Evolutionary conservation across 805 yeast species (phyloP), one percentile per base, ranked within the genome.

Genomic region (Brettanomyces sp.): DNA sequence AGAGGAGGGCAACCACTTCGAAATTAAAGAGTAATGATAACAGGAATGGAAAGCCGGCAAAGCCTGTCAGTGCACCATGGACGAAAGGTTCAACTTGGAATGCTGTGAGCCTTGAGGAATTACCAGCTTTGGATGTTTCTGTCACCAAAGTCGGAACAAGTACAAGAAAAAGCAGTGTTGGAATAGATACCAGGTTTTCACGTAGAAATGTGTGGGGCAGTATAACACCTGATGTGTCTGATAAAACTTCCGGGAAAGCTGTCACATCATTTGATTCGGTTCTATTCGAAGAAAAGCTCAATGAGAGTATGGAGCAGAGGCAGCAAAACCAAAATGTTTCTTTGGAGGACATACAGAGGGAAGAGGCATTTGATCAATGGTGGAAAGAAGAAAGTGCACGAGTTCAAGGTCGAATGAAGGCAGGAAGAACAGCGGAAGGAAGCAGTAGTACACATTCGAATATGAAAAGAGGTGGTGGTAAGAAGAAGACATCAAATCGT

Each of bases 351-450:
- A 74, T 84, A 41, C 82, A 81, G 57, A 82, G 81, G 52, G 96
- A 89, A 51, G 86, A 85, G 56, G 88, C 82, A 57, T 89, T 89
- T 67, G 89, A 82, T 28, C 73, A 67, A 49, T 89, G 96, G 96
- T 89, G 95, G 90, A 83, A 77, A 35, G 79, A 77, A 52, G 96
- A 89, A 56, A 73, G 87, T 45, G 69, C 69, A n/a, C 69, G 74
- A 44, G 83, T 82, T 6, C 91, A 83, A 57, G 56, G 56, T 24
- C 66, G 66, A 46, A 52, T 66, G 55, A 52, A 54, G 32, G 32
- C 32, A 28, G 11, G 32, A 7, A 28, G 32, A 28, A 7, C 32
- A 28, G 32, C 32, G 1, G 32, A 42, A 40, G 11, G 22, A 12
- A 22, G 22, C 14, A 33, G 22, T 35, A 33, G 25, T 14, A n/a